phyloP scores from a whole-genome alignment of 2,329 filamentous ascomycete genomes.

The Exophiala sideris region DNA sequence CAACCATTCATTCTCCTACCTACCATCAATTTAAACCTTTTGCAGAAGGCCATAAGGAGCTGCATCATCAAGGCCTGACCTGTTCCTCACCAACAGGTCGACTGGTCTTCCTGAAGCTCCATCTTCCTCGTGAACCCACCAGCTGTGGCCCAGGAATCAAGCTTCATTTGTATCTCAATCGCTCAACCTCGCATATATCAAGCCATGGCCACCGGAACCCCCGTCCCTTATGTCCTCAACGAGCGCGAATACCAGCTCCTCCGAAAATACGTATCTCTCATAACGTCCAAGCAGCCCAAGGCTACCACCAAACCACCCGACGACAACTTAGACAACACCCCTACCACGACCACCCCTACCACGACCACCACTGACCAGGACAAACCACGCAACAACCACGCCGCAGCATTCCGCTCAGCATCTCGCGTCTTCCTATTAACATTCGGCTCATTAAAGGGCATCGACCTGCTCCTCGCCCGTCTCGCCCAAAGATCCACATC shows the following conservation, averaged over 20 bases:
- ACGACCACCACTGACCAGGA: too few species aligned
- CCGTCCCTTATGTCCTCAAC: conserved; percentile 21
- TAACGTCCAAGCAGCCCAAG: not conserved
- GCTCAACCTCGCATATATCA: too few species aligned
- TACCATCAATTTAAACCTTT: too few species aligned
- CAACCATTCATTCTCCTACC: too few species aligned
- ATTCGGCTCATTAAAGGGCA: conserved; percentile 59
- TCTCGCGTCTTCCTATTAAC: conserved; percentile 67
- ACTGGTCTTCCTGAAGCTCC: not conserved
- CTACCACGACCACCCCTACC: not conserved
- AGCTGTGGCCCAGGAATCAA: too few species aligned
- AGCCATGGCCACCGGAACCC: conserved; percentile 15
- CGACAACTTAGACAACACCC: not conserved
- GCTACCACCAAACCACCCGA: not conserved
- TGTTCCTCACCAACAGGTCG: too few species aligned
- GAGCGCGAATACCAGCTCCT: conserved; percentile 23
- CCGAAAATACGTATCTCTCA: conserved; percentile 3
- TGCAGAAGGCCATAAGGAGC: too few species aligned
- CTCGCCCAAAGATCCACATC: not conserved
- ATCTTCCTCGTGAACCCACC: too few species aligned
- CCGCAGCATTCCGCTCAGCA: conserved; percentile 66
- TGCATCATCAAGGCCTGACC: too few species aligned
- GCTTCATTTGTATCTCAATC: too few species aligned
- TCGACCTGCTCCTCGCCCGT: conserved; percentile 21
- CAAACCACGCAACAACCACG: conserved; percentile 62